Evolutionary conservation across 139 green algal genomes (phyloP), one percentile per base, ranked within the genome.

Genomic region (Tetratostichococcus sp.): DNA sequence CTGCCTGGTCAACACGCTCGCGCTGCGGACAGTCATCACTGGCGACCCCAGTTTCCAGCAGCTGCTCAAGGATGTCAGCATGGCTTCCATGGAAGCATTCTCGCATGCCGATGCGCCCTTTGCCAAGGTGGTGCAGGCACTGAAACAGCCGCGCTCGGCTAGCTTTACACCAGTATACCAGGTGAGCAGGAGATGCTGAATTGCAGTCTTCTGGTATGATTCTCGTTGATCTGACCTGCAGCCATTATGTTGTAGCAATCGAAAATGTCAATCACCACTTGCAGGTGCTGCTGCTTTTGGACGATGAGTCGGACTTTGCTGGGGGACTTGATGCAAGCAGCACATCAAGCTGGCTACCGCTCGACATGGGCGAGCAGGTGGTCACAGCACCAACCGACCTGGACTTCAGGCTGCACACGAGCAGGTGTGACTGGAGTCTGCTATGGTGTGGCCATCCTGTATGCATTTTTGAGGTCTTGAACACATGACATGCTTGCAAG

Each of bases 141-240:
- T 69, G 22, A 35, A 68, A 14, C 30, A 35, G 16, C 35, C 66
- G 26, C 67, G 73, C 26, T 68, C 30, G 0, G 19, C 75, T 30
- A 30, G 16, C 30, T 33, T 73, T 43, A 34, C 67, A 28, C 75
- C 75, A 21, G 30, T 80, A 8, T 80, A 67, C 35, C 75, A 80
- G 42, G 34, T 26, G 26, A 23, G 14, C 4, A n/a, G 35, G 22
- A 26, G 35, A 21, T n/a, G 19, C 16, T 42, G 50, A 14, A 8
- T 35, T 5, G 11, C 32, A 33, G 25, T 50, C 39, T 50, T 50
- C 39, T 50, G 39, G 39, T n/a, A n/a, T n/a, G n/a, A n/a, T n/a
- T n/a, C n/a, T 50, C 39, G 11, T 50, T 11, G 39, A 50, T 50
- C 11, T 50, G 39, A 6, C 39, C 39, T 50, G 11, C 39, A 50